These are phyloP conservation scores for Verticillium klebahnii DNA, from an alignment of 2,329 filamentous ascomycete genomes.

Conservation along the genomic window DNA sequence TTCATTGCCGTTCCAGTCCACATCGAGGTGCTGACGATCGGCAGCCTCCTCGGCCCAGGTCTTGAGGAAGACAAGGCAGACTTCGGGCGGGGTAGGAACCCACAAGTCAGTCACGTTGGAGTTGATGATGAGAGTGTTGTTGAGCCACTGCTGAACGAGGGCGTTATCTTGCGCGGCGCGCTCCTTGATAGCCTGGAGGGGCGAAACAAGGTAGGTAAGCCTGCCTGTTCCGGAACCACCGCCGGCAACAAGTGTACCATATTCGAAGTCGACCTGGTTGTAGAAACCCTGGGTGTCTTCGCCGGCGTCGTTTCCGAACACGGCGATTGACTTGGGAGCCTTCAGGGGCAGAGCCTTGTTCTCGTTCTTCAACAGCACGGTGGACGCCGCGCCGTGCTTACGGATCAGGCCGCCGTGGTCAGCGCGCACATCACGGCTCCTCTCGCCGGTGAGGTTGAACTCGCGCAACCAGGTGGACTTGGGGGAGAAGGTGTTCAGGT, in stretches of 20 bases:
- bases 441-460: slow-evolving; percentile 45
- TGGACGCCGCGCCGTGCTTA: slow-evolving; percentile 52
- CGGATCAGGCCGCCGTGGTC: slow-evolving; percentile 52
- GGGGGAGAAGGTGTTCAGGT: slow-evolving; percentile 11
- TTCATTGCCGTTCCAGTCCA: slow-evolving; percentile 60
- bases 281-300: slow-evolving; percentile 62
- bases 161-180: slow-evolving; percentile 36
- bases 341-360: slow-evolving; percentile 55
- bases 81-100: slow-evolving; percentile 48
- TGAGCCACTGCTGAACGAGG: slow-evolving; percentile 36
- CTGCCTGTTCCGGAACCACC: slow-evolving; percentile 54
- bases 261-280: slow-evolving; percentile 60
- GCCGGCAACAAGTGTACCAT: slow-evolving; percentile 51
- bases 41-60: slow-evolving; percentile 63
- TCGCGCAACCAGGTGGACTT: slow-evolving; percentile 34
- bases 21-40: slow-evolving; percentile 47
- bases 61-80: slow-evolving; percentile 63
- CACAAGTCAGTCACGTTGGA: slow-evolving; percentile 39
- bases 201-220: slow-evolving; percentile 62
- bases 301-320: slow-evolving; percentile 70
- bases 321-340: slow-evolving; percentile 50
- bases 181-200: slow-evolving; percentile 55
- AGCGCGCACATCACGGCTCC: slow-evolving; percentile 44
- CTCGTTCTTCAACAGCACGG: slow-evolving; percentile 70
- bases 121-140: slow-evolving; percentile 35